These are phyloP conservation scores for Cryptosporidium meleagridis DNA, from an alignment of 169 alveolate genomes.

Conservation along the genomic window DNA sequence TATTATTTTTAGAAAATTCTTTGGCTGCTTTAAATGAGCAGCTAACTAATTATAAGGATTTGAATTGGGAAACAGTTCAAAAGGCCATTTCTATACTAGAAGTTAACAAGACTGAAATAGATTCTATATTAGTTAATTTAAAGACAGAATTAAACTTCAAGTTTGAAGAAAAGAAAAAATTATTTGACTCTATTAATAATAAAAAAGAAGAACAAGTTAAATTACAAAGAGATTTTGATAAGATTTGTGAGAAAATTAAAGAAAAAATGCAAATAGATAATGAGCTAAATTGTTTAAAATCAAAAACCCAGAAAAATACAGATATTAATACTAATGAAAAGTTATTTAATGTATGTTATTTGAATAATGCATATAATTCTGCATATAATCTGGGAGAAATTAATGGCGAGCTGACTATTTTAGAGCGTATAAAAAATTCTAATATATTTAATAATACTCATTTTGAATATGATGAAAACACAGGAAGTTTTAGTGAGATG, in stretches of 20 bases:
- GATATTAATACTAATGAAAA: neutral
- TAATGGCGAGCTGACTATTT: conserved; percentile 34
- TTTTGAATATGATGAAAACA: neutral
- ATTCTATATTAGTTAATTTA: neutral
- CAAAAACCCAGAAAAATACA: neutral
- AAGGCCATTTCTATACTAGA: neutral
- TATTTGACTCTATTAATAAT: neutral
- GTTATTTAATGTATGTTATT: neutral
- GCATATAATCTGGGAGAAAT: conserved; percentile 32
- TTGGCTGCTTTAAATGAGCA: neutral
- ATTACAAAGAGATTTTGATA: conserved; percentile 20
- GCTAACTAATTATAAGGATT: neutral
- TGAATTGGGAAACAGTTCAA: neutral
- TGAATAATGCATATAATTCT: neutral
- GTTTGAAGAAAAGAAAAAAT: conserved; percentile 9
- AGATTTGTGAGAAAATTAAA: neutral
- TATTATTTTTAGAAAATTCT: neutral
- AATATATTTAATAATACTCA: neutral
- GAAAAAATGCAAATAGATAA: neutral
- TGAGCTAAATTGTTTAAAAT: conserved; percentile 17
- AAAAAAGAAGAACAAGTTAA: neutral
- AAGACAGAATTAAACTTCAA: neutral
- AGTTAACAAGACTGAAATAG: neutral
- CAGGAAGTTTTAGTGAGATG: neutral
- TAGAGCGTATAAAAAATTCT: neutral